phyloP scores from a whole-genome alignment of 1,284 basidiomycete species.

The Cryptococcus wingfieldii region DNA sequence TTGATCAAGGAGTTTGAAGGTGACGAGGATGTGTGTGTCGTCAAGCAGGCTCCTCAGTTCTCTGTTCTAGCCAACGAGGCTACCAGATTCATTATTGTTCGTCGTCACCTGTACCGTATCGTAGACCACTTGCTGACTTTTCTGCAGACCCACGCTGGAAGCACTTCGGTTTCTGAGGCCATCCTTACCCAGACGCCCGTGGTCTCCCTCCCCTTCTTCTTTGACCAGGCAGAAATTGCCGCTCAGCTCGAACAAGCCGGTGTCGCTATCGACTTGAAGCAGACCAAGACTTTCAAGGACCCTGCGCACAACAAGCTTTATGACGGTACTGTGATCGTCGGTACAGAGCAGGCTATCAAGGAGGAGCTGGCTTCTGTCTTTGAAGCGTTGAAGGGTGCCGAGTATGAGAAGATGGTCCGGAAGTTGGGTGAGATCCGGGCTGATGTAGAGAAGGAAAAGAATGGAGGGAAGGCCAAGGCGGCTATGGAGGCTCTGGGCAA shows the following conservation, averaged over 20 bases:
- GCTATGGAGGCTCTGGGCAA: slow-evolving; percentile 17
- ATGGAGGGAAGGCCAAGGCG: slow-evolving; percentile 11
- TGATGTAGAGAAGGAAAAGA: slow-evolving; percentile 10
- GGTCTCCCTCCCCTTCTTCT: slow-evolving; percentile 21
- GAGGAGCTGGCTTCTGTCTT: slow-evolving; percentile 17
- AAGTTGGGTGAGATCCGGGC: slow-evolving; percentile 17
- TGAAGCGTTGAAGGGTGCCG: slow-evolving; percentile 9
- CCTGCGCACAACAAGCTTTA: slow-evolving; percentile 16
- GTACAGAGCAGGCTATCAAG: slow-evolving; percentile 28
- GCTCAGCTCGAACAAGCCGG: not conserved
- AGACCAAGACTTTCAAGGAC: slow-evolving; percentile 19
- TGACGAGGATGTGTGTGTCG: slow-evolving; percentile 6
- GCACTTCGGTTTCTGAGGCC: slow-evolving; percentile 9
- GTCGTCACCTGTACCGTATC: no score
- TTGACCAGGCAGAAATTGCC: slow-evolving; percentile 25
- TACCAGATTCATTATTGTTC: slow-evolving; percentile 18
- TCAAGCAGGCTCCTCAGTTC: slow-evolving; percentile 27
- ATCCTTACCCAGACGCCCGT: slow-evolving; percentile 16
- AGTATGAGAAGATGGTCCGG: slow-evolving; percentile 17
- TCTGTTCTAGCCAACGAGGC: slow-evolving; percentile 20
- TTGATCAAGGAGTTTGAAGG: slow-evolving; percentile 14
- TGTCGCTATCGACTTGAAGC: slow-evolving; percentile 20
- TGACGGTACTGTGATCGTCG: slow-evolving; percentile 23
- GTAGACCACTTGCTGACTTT: no score
- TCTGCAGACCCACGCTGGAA: slow-evolving; percentile 20